phyloP scores from a whole-genome alignment of 495 filamentous ascomycete genomes.

The Lasiosphaeriaceae sp. region DNA sequence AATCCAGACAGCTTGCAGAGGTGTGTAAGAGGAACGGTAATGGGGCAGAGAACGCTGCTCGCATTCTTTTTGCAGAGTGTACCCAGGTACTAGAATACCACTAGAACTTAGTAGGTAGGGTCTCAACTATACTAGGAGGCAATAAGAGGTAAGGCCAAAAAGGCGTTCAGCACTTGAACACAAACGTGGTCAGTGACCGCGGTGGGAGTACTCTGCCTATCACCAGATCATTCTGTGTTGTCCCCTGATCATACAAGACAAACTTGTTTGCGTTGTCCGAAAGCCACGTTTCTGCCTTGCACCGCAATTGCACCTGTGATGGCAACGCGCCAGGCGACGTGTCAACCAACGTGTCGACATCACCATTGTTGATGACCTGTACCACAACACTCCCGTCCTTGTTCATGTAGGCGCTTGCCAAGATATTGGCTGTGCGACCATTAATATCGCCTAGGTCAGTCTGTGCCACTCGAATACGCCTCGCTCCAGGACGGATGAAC shows the following conservation, averaged over 20 bases:
- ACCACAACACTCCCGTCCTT: slow-evolving; percentile 11
- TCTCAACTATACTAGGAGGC: too few relatives aligned
- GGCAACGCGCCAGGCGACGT: not conserved
- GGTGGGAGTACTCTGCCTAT: not conserved
- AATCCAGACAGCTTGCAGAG: too few relatives aligned
- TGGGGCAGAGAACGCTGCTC: too few relatives aligned
- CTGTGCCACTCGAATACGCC: not conserved
- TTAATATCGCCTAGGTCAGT: not conserved
- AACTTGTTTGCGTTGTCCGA: not conserved
- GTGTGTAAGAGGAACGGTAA: too few relatives aligned
- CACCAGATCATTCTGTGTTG: not conserved
- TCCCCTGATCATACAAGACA: not conserved
- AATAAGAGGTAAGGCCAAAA: too few relatives aligned
- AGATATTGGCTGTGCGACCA: not conserved
- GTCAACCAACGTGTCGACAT: not conserved
- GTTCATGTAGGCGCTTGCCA: slow-evolving; percentile 13
- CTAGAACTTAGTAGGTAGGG: too few relatives aligned
- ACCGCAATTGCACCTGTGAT: not conserved
- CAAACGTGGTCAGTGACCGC: not conserved
- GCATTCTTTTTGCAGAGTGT: too few relatives aligned
- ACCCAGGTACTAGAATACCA: too few relatives aligned
- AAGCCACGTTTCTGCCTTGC: not conserved
- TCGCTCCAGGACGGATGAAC: slow-evolving; percentile 18
- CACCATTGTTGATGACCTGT: slow-evolving; percentile 16
- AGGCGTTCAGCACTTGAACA: not conserved